Base-by-base conservation (phyloP, 306 rosid species). In the Abrus pulchellus region DNA sequence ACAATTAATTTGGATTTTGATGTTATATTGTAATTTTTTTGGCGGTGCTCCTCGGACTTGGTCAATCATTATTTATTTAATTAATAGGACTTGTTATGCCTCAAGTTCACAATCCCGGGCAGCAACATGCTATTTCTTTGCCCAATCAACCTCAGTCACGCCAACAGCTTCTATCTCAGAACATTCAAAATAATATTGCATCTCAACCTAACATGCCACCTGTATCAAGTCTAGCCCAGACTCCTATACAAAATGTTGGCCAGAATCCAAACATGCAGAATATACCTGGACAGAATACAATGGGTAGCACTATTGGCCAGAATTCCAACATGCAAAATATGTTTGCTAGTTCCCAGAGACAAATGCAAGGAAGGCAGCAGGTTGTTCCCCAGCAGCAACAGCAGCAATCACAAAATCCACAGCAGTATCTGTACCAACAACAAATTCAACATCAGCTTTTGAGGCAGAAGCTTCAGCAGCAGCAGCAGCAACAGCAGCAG, bases 331-430 rank as follows among this genome's bases (percentile, higher is more conserved):
- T 77, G 78, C 87, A 78, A 76, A 93, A 88, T 83, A 89, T 91
- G 84, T 90, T 88, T 86, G 49, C 89, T 62, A 85, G 82, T 76
- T 75, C 97, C 62, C 99, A 89, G 84, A 90, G 97, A 80, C 98
- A 84, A 96, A 72, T 92, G 85, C 90, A 74, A 54, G 98, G 93
- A 85, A 89, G 97, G 85, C 99, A 90, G 86, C 97, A 87, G 82
- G 92, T 78, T 75, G 80, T 86, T 82, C 79, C 88, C 44, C 97
- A 90, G 44, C 97, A 91, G 73, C 97, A 82, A 47, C 96, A 88
- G 82, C 97, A 89, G 75, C 97, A 86, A 78, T 7, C 93, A 13
- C 98, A 94, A 82, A 92, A 90, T 80, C 76, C 86, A 33, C 98
- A 91, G 80, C 94, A 87, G 73, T 97, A 83, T 81, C 83, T 80